These are phyloP conservation scores for Sequoiadendron giganteum DNA, from an alignment of 75 land plant species.

Conservation along the genomic window DNA sequence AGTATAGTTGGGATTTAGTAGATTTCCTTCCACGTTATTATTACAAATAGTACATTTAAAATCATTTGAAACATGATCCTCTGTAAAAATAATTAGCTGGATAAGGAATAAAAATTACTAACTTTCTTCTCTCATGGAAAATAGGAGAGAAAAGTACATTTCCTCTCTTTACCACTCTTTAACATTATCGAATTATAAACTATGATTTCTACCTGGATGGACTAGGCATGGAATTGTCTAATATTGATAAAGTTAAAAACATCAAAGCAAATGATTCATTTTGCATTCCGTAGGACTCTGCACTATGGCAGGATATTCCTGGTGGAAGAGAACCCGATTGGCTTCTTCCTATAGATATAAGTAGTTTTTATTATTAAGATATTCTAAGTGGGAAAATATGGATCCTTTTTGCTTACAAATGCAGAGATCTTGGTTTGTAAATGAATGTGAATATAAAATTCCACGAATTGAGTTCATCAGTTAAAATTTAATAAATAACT, in stretches of 20 bases:
- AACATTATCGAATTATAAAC: neutral
- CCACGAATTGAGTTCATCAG: neutral
- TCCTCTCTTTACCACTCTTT: neutral
- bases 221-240: conserved; percentile 16
- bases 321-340: neutral
- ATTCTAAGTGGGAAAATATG: neutral
- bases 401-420: too few species aligned
- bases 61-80: too few species aligned
- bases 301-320: neutral
- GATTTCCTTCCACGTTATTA: too few species aligned
- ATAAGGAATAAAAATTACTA: too few species aligned
- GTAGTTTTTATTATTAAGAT: neutral
- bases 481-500: too few species aligned
- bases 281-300: neutral
- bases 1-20: too few species aligned
- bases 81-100: too few species aligned
- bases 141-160: neutral
- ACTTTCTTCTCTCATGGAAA: neutral
- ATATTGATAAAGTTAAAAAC: neutral
- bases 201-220: neutral
- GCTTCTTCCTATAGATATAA: neutral
- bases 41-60: too few species aligned
- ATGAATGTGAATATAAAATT: too few species aligned
- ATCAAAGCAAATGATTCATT: neutral
- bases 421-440: too few species aligned